Percentiles rank a stretch among this genome's conserved stretches.
Evolutionary conservation across 495 filamentous ascomycete species (phyloP).

Genomic region (Thermothielavioides terrestris): DNA sequence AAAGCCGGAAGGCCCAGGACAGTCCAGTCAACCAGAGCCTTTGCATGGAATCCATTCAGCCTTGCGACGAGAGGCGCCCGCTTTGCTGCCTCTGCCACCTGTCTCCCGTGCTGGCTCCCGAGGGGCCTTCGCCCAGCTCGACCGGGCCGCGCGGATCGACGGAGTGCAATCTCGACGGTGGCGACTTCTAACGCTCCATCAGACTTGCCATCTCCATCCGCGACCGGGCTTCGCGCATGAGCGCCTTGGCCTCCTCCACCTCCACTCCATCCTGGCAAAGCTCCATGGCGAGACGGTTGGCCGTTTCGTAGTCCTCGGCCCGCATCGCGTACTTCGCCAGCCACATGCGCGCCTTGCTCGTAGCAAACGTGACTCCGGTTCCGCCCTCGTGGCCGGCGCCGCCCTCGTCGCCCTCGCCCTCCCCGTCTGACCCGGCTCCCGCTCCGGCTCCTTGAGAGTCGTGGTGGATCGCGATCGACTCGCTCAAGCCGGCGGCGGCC

Average conservation of each 20-base stretch:
- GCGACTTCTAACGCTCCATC: constrained; percentile 24
- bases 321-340: constrained; percentile 74
- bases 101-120: not conserved
- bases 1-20: too few relatives aligned
- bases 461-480: constrained; percentile 40
- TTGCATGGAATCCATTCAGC: too few relatives aligned
- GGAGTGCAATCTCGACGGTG: not conserved
- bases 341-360: constrained; percentile 90
- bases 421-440: constrained; percentile 43
- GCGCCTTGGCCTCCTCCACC: constrained; percentile 94
- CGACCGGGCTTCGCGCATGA: constrained; percentile 81
- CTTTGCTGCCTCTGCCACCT: not conserved
- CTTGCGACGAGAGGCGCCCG: not conserved
- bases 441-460: constrained; percentile 44
- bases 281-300: constrained; percentile 76
- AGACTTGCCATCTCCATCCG: constrained; percentile 53
- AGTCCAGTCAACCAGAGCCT: too few relatives aligned
- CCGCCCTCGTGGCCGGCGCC: constrained; percentile 40
- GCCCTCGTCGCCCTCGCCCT: constrained; percentile 28
- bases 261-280: constrained; percentile 94
- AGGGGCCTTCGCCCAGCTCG: not conserved
- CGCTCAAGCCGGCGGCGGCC: constrained; percentile 31
- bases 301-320: constrained; percentile 60
- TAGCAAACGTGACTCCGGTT: constrained; percentile 76
- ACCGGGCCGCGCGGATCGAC: not conserved